These are phyloP conservation scores for Botrytis galanthina DNA, from an alignment of 2,329 filamentous ascomycete species.

Conservation along the genomic window DNA sequence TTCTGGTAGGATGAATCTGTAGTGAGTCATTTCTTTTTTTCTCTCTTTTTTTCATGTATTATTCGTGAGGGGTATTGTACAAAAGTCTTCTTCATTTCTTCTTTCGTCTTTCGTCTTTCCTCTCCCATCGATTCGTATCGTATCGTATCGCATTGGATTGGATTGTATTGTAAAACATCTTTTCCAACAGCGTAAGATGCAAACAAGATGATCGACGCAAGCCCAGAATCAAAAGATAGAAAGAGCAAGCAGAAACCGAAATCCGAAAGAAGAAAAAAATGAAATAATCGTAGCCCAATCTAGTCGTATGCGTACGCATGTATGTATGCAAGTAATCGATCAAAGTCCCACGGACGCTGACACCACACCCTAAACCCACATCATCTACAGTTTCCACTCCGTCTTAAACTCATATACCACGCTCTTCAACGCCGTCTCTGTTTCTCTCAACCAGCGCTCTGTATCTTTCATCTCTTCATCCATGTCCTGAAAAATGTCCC, in stretches of 20 bases:
- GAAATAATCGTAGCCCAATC: neutral
- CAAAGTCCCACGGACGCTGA: neutral
- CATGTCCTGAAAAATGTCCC: neutral
- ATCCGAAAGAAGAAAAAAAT: neutral
- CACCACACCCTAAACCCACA: neutral
- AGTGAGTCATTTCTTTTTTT: too few relatives aligned
- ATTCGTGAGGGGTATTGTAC: neutral
- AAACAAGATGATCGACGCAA: neutral
- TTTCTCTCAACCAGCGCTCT: neutral
- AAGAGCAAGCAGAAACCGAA: neutral
- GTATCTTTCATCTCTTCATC: neutral
- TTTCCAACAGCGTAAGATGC: neutral
- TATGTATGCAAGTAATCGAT: constrained; percentile 3
- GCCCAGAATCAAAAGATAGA: neutral
- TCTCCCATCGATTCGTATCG: neutral
- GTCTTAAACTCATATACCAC: neutral
- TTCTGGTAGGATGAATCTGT: neutral
- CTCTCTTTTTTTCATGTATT: neutral
- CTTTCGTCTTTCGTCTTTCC: neutral
- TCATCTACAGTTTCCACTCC: neutral
- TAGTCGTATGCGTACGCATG: neutral
- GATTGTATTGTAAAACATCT: neutral
- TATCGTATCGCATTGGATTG: neutral
- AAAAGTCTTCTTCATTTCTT: neutral
- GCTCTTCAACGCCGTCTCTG: neutral